Conservation (phyloP, 2,329 filamentous ascomycete genomes). For the Epichloe gansuensis region DNA sequence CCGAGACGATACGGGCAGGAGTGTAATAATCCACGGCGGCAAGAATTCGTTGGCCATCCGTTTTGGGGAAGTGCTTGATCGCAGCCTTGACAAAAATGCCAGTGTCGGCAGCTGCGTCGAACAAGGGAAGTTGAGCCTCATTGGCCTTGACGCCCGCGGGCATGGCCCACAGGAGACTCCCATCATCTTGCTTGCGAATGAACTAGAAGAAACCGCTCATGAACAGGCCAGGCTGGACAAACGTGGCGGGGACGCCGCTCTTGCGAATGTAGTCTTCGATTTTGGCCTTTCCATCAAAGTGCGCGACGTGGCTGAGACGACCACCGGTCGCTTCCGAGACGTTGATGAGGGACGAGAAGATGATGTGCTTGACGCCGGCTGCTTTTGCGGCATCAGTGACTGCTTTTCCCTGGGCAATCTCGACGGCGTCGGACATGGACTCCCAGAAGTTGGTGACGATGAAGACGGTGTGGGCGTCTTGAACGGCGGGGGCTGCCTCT, state of each 20-base stretch:
- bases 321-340: constrained; percentile 25
- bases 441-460: constrained; percentile 28
- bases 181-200: constrained; percentile 17
- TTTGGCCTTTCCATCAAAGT: constrained; percentile 45
- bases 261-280: constrained; percentile 43
- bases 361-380: constrained; percentile 29
- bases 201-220: constrained; percentile 34
- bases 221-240: constrained; percentile 39
- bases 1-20: constrained; percentile 18
- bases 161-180: constrained; percentile 16
- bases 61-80: constrained; percentile 17
- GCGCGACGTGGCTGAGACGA: constrained; percentile 24
- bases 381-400: constrained; percentile 33
- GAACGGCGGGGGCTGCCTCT: constrained; percentile 24
- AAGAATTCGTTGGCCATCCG: constrained; percentile 24
- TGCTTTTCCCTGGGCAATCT: constrained; percentile 30
- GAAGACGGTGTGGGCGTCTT: constrained; percentile 30
- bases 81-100: constrained; percentile 25
- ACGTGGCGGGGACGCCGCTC: constrained; percentile 34
- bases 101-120: constrained; percentile 26
- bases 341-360: constrained; percentile 33
- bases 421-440: constrained; percentile 18
- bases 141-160: constrained; percentile 16
- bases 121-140: constrained; percentile 23
- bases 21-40: constrained; percentile 25